Percentiles rank a stretch among this genome's conserved stretches.
Evolutionary conservation across 1,284 basidiomycete species (phyloP).

Genomic region (Retiboletus flavoniger): DNA sequence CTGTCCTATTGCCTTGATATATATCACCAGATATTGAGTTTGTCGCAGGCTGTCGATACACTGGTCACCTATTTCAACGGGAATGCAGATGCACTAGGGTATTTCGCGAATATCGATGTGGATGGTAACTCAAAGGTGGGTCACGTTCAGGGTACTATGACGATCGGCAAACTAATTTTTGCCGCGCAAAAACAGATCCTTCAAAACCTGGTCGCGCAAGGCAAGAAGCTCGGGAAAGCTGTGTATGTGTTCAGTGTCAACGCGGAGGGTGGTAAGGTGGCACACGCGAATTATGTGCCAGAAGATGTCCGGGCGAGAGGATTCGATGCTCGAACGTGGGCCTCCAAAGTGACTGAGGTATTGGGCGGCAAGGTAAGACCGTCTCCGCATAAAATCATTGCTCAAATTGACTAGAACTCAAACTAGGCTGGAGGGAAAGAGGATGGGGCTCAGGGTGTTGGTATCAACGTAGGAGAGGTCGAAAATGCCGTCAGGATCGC

Average conservation of each 20-base stretch:
- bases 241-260: slow-evolving; percentile 89
- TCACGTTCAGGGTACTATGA: not conserved
- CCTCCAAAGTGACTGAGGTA: slow-evolving; percentile 70
- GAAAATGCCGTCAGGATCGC: slow-evolving; percentile 70
- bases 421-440: slow-evolving; percentile 87
- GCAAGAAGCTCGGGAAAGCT: slow-evolving; percentile 79
- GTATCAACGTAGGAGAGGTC: slow-evolving; percentile 63
- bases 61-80: slow-evolving; percentile 74
- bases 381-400: not conserved
- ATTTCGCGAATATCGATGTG: slow-evolving; percentile 69
- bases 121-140: slow-evolving; percentile 80
- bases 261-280: slow-evolving; percentile 68
- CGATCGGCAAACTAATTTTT: not conserved
- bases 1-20: slow-evolving; percentile 18
- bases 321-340: slow-evolving; percentile 83
- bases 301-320: slow-evolving; percentile 59
- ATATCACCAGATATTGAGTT: not conserved
- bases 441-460: slow-evolving; percentile 86
- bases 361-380: slow-evolving; percentile 81
- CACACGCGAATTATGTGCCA: slow-evolving; percentile 87
- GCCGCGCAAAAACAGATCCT: slow-evolving; percentile 51
- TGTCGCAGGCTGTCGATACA: slow-evolving; percentile 64
- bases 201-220: slow-evolving; percentile 72
- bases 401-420: slow-evolving; percentile 14
- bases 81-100: slow-evolving; percentile 68